Evolutionary conservation across 768 basidiomycete species (phyloP), one percentile per base, ranked within the genome.

Genomic region (Hortiboletus campestris): DNA sequence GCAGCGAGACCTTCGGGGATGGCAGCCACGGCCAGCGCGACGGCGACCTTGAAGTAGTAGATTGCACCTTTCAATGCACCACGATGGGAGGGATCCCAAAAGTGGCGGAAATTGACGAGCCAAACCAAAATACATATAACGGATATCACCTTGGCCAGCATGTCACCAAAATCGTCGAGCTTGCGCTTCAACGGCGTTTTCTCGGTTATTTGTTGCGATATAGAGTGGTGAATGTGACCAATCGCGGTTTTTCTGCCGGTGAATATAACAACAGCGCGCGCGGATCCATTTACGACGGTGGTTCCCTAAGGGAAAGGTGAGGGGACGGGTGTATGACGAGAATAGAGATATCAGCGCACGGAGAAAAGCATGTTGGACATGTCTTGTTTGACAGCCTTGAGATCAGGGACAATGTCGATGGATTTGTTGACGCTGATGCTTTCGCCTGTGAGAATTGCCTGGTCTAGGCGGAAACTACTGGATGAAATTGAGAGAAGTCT

Each of bases 41-140:
- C 97, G 35, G 96, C 96, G 68, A 99, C 98, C 76, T 99, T 99
- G 82, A 99, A 92, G 75, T 99, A 99, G 73, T 98, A 98, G 50
- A 99, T 84, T 0, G 96, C 96, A 40, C 96, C 96, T 69, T 94
- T 94, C 65, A 98, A 78, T 44, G 76, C 84, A 46, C 95, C 91
- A 61, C 89, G 90, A 68, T 99, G 96, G 25, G 90, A 83, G 4
- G 96, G 94, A 67, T 99, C 96, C 82, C 84, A 88, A 74, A 99
- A 99, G 75, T 99, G 93, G 48, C 91, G 86, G 63, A 94, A 81
- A 74, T 99, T 99, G 75, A 99, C 90, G 57, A 98, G 78, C 96
- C 96, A 99, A 60, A 99, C 96, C 58, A 99, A 85, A 56, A 99
- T 79, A 64, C 96, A 99, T 65, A 98, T 97, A 58, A 97, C 92